Conservation (phyloP, 1,284 basidiomycete species). For the Naganishia liquefaciens region DNA sequence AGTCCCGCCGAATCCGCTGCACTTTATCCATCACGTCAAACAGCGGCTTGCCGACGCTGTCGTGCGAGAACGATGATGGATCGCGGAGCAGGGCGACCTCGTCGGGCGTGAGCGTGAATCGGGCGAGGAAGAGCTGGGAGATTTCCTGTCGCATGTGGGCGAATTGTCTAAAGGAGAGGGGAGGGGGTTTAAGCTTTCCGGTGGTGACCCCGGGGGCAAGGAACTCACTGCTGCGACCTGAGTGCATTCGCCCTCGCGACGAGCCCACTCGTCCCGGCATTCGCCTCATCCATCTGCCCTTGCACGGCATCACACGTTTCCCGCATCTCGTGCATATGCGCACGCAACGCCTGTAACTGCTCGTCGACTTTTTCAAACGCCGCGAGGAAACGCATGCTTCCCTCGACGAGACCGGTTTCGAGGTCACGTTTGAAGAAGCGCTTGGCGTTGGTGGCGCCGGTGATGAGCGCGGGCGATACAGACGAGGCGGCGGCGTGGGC, state of each 20-base stretch:
- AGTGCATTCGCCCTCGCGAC: conserved; percentile 83
- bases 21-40: conserved; percentile 87
- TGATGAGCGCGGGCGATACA: conserved; percentile 29
- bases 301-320: conserved; percentile 79
- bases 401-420: conserved; percentile 74
- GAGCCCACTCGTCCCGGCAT: conserved; percentile 75
- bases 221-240: conserved; percentile 70
- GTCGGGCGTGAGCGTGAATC: conserved; percentile 76
- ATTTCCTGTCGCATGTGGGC: conserved; percentile 65
- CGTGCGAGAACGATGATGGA: conserved; percentile 58
- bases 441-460: conserved; percentile 62
- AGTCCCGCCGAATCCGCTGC: conserved; percentile 77
- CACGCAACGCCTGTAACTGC: conserved; percentile 74
- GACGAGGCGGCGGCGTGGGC: conserved; percentile 26
- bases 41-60: conserved; percentile 59
- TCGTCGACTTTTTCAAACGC: conserved; percentile 84
- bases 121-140: conserved; percentile 73
- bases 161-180: conserved; percentile 54
- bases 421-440: conserved; percentile 79
- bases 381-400: conserved; percentile 74
- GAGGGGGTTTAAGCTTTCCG: background rate
- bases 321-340: conserved; percentile 75
- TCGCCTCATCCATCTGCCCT: conserved; percentile 70
- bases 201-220: background rate
- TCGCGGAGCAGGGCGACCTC: conserved; percentile 75